Evolutionary conservation across 2,329 filamentous ascomycete species (phyloP).

Genomic region (Botrytis squamosa): DNA sequence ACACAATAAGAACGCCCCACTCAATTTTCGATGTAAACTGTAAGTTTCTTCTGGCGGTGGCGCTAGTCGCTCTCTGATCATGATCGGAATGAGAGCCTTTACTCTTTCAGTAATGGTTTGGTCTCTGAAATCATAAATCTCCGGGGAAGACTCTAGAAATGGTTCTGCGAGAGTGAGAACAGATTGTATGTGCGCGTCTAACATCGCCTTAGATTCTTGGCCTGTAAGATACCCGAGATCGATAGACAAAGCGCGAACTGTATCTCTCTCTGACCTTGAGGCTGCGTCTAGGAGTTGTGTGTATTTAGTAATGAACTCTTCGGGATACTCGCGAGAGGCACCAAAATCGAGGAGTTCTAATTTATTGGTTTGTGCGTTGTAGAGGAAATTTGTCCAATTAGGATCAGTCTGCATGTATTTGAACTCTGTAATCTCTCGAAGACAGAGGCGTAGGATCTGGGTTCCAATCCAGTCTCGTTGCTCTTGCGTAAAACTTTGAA

Average conservation of each 20-base stretch:
- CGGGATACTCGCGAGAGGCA: slow-evolving; percentile 81
- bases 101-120: slow-evolving; percentile 98
- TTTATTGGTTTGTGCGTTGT: slow-evolving; percentile 67
- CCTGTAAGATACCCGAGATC: slow-evolving; percentile 89
- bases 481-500: slow-evolving; percentile 70
- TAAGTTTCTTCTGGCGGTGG: slow-evolving; percentile 98
- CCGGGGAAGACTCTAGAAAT: slow-evolving; percentile 72
- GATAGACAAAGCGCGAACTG: slow-evolving; percentile 67
- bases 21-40: slow-evolving; percentile 89
- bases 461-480: slow-evolving; percentile 96
- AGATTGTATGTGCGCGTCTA: slow-evolving; percentile 84
- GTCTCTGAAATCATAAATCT: slow-evolving; percentile 85
- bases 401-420: slow-evolving; percentile 99
- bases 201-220: slow-evolving; percentile 79
- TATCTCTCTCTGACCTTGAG: slow-evolving; percentile 62
- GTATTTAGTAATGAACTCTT: slow-evolving; percentile 77
- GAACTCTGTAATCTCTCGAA: slow-evolving; percentile 92
- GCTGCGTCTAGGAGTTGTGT: slow-evolving; percentile 78
- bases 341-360: slow-evolving; percentile 96
- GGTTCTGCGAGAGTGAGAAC: slow-evolving; percentile 91
- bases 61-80: slow-evolving; percentile 83
- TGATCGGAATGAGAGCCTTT: slow-evolving; percentile 81
- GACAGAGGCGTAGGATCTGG: slow-evolving; percentile 85
- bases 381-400: slow-evolving; percentile 99
- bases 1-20: slow-evolving; percentile 90